These are phyloP conservation scores for Ophiocordyceps sinensis DNA, from an alignment of 2,329 filamentous ascomycete species.

Conservation along the genomic window DNA sequence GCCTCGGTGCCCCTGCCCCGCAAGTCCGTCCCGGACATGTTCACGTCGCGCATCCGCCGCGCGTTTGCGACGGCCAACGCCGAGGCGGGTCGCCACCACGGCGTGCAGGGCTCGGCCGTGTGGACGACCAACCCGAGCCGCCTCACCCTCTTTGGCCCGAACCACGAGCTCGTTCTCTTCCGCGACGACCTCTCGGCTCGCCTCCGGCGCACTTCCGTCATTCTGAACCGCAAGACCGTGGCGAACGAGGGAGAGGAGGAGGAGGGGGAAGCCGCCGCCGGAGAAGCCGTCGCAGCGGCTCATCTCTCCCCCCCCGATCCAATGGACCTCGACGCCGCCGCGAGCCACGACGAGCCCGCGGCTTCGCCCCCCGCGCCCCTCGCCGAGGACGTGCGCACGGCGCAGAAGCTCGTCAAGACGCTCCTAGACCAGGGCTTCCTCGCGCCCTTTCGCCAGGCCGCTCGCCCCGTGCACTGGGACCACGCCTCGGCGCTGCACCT, in stretches of 20 bases:
- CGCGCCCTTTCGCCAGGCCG: constrained; percentile 67
- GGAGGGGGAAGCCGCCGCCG: constrained; percentile 14
- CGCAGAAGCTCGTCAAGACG: constrained; percentile 75
- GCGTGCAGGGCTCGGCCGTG: constrained; percentile 41
- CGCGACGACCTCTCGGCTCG: constrained; percentile 75
- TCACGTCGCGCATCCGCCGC: constrained; percentile 73
- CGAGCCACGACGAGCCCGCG: constrained; percentile 7
- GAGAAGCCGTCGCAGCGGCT: constrained; percentile 7
- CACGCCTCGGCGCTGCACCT: constrained; percentile 61
- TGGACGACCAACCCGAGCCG: constrained; percentile 85
- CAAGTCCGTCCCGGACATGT: constrained; percentile 67
- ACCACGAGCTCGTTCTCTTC: constrained; percentile 76
- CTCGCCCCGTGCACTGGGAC: constrained; percentile 83
- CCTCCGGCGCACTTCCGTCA: constrained; percentile 61
- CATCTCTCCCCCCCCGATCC: constrained; percentile 10
- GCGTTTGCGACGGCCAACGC: constrained; percentile 67
- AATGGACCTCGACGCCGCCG: constrained; percentile 26
- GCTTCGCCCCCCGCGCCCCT: constrained; percentile 4
- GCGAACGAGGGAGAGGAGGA: constrained; percentile 6
- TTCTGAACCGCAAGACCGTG: constrained; percentile 37
- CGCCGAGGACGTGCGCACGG: constrained; percentile 39
- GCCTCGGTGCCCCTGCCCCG: constrained; percentile 56
- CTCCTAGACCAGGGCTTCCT: constrained; percentile 82
- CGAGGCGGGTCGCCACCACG: constrained; percentile 38
- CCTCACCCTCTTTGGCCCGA: constrained; percentile 71